These are phyloP conservation scores for Microcera coccophila DNA, from an alignment of 2,329 filamentous ascomycete species.

Conservation along the genomic window DNA sequence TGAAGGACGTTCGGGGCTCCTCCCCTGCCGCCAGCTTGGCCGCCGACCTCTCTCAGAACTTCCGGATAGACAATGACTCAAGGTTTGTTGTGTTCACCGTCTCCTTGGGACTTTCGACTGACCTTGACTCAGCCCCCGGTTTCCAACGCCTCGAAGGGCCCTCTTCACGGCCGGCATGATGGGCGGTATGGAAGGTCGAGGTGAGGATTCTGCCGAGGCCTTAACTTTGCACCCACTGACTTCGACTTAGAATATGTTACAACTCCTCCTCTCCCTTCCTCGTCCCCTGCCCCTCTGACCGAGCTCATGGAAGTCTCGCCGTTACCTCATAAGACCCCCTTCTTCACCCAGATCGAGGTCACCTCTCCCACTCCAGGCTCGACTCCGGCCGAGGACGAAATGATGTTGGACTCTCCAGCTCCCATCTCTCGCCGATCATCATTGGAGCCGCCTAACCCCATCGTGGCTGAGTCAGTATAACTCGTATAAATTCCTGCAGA, in stretches of 20 bases:
- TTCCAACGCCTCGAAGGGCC: slow-evolving; percentile 40
- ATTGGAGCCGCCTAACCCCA: slow-evolving; percentile 47
- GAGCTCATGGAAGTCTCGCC: slow-evolving; percentile 94
- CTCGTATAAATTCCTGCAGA: slow-evolving; percentile 15
- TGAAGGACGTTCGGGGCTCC: slow-evolving; percentile 74
- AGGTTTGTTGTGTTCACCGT: slow-evolving; percentile 58
- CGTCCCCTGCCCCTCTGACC: slow-evolving; percentile 67
- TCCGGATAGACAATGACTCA: slow-evolving; percentile 77
- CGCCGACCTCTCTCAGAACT: slow-evolving; percentile 93
- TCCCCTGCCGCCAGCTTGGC: slow-evolving; percentile 89
- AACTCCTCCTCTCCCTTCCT: slow-evolving; percentile 78
- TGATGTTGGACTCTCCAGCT: slow-evolving; percentile 56
- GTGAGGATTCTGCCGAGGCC: slow-evolving; percentile 24
- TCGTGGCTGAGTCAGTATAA: slow-evolving; percentile 50
- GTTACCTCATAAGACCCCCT: slow-evolving; percentile 79
- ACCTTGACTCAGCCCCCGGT: slow-evolving; percentile 34
- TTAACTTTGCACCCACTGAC: slow-evolving; percentile 18
- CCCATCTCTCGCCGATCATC: slow-evolving; percentile 44
- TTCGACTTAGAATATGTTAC: slow-evolving; percentile 63
- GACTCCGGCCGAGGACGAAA: slow-evolving; percentile 42
- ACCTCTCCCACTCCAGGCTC: slow-evolving; percentile 67
- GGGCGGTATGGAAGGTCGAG: slow-evolving; percentile 34
- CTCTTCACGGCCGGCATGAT: slow-evolving; percentile 40
- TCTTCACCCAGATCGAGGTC: slow-evolving; percentile 60
- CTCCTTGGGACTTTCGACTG: slow-evolving; percentile 8